Conservation (phyloP, 2,329 filamentous ascomycete genomes). For the Aspergillus fijiensis region DNA sequence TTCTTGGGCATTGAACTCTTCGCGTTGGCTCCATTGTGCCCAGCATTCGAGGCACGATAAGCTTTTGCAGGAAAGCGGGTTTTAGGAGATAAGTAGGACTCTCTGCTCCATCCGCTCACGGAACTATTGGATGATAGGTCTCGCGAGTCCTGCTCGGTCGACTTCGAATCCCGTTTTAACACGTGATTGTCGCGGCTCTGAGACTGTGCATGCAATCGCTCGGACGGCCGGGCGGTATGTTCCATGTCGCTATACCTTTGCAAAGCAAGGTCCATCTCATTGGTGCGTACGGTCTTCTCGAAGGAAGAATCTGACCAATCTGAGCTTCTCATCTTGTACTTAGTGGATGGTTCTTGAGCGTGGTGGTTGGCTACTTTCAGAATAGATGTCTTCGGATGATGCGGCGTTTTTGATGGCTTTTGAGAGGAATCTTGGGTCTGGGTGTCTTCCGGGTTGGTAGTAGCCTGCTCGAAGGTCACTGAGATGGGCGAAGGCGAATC, state of each 20-base stretch:
- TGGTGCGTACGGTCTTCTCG: constrained; percentile 33
- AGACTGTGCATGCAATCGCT: constrained; percentile 25
- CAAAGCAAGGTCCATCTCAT: constrained; percentile 35
- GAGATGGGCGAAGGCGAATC: constrained; percentile 43
- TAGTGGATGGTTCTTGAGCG: constrained; percentile 14
- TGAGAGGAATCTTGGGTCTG: constrained; percentile 21
- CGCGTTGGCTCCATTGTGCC: constrained; percentile 14
- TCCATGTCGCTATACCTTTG: constrained; percentile 29
- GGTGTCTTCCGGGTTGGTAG: constrained; percentile 21
- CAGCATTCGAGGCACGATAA: constrained; percentile 18
- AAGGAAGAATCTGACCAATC: constrained; percentile 28
- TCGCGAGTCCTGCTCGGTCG: constrained; percentile 18
- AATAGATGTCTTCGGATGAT: constrained; percentile 12
- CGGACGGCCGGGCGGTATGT: constrained; percentile 18
- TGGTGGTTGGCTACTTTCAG: constrained; percentile 17
- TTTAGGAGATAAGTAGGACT: constrained; percentile 27
- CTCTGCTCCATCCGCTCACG: constrained; percentile 25
- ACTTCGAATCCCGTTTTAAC: constrained; percentile 18
- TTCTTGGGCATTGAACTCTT: constrained; percentile 36
- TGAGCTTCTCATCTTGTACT: constrained; percentile 21
- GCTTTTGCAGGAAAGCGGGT: constrained; percentile 12
- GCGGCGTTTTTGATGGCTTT: constrained; percentile 30
- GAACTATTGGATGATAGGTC: constrained; percentile 26
- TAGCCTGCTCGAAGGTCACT: constrained; percentile 33
- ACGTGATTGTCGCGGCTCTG: constrained; percentile 24